phyloP scores from a whole-genome alignment of 2,329 filamentous ascomycete genomes.

The Xylaria sp. region DNA sequence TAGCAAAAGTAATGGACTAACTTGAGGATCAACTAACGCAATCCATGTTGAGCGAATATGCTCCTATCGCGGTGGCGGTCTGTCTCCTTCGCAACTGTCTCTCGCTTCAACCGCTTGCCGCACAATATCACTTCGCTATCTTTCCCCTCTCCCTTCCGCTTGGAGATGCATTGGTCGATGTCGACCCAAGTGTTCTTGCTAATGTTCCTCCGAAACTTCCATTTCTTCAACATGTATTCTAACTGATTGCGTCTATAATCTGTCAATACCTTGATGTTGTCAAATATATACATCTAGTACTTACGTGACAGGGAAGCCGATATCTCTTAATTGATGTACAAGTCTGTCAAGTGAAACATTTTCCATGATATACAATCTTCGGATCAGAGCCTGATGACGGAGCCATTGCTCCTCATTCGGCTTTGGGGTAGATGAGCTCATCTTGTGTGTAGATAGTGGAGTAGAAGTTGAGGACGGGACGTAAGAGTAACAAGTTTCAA shows the following conservation, averaged over 20 bases:
- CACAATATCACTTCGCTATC: slow-evolving; percentile 2
- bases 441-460: neutral
- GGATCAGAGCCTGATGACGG: neutral
- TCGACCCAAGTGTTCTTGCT: neutral
- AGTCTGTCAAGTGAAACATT: neutral
- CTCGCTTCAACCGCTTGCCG: neutral
- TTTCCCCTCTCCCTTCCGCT: neutral
- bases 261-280: neutral
- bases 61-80: neutral
- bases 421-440: neutral
- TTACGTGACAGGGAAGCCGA: neutral
- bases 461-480: neutral
- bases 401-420: neutral
- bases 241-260: neutral
- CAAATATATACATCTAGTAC: neutral
- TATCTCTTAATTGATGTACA: neutral
- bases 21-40: neutral
- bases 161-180: neutral
- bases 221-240: neutral
- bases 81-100: neutral
- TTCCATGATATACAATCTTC: neutral
- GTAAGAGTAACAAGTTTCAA: neutral
- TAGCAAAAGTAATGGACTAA: neutral
- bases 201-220: neutral
- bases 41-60: neutral